Percentiles rank a stretch among this genome's conserved stretches.
Evolutionary conservation across 1,284 basidiomycete species (phyloP).

Genomic region (Megacollybia platyphylla): DNA sequence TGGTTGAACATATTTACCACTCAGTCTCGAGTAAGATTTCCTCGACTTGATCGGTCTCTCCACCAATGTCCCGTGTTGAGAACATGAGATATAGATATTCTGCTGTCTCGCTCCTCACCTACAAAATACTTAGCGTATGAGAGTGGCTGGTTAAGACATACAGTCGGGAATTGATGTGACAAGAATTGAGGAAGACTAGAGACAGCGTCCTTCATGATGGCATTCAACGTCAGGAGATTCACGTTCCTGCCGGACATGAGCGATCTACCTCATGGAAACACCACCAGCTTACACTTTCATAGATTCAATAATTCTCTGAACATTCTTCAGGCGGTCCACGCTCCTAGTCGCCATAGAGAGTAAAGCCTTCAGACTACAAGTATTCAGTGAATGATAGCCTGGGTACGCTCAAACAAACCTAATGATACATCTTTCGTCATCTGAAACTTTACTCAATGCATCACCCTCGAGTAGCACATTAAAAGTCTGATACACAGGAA

Average conservation of each 20-base stretch:
- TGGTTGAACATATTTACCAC: constrained; percentile 40
- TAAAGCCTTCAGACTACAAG: constrained; percentile 28
- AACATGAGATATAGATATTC: constrained; percentile 71
- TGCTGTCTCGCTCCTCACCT: constrained; percentile 72
- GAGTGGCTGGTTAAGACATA: constrained; percentile 17
- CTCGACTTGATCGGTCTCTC: constrained; percentile 60
- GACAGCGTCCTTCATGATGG: constrained; percentile 33
- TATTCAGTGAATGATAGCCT: constrained; percentile 6
- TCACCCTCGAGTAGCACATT: constrained; percentile 61
- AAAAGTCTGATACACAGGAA: constrained; percentile 70
- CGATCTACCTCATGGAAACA: not conserved
- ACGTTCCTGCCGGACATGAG: constrained; percentile 34
- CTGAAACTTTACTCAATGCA: constrained; percentile 31
- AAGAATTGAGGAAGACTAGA: constrained; percentile 47
- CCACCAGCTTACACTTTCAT: constrained; percentile 62
- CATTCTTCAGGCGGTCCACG: constrained; percentile 58
- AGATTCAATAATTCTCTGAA: constrained; percentile 62
- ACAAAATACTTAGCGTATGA: constrained; percentile 1
- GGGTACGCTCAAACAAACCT: constrained; percentile 23
- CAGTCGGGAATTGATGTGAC: constrained; percentile 67
- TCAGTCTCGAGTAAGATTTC: constrained; percentile 71
- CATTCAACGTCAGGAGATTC: constrained; percentile 43
- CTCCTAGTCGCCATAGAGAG: constrained; percentile 45
- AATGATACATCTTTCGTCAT: constrained; percentile 29
- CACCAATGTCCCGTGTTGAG: constrained; percentile 52